Base-by-base conservation (phyloP, 1,284 basidiomycete species). In the Inonotus hispidus region DNA sequence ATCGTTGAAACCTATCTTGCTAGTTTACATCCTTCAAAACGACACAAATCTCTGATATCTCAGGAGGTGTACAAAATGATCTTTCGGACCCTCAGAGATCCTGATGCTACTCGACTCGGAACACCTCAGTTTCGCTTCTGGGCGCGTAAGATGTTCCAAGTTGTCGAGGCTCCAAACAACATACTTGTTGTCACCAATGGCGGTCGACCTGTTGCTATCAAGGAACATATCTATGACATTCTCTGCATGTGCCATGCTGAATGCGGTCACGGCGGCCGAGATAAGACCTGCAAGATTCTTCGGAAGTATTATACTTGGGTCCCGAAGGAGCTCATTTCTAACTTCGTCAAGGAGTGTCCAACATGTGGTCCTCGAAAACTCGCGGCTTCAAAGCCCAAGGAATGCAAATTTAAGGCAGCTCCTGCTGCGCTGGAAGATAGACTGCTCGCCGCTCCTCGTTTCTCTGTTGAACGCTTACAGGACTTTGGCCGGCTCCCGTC, bases 91-190 rank as follows among this genome's bases (percentile, higher is more conserved):
- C 74, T 91, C 16, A 77, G 81, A 45, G 73, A 78, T 59, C 76
- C 79, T 19, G 74, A 79, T 3, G 70, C 74, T 29, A 74, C 77
- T 64, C 52, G 70, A 46, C 66, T 75, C 53, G 79, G 81, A 64
- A 83, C 79, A 3, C 77, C 85, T 1, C 85, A 87, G 66, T 91
- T 91, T 70, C 82, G 87, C 52, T 90, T 84, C 72, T 92, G 90
- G 89, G 88, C 85, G 4, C 83, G 87, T 67, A 89, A 88, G 75
- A 90, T 85, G 82, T 90, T 91, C 69, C 74, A 73, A 53, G 68
- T 89, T 5, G 79, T 77, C 53, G 72, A 75, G 64, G 66, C 21
- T 65, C 64, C 32, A 43, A 58, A 25, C 64, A 61, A 70, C 27
- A 71, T 73, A 14, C 70, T 75, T 29, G 77, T 79, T 61, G 77